These are phyloP conservation scores for Colletotrichum sp. DNA, from an alignment of 2,329 filamentous ascomycete genomes.

Conservation along the genomic window DNA sequence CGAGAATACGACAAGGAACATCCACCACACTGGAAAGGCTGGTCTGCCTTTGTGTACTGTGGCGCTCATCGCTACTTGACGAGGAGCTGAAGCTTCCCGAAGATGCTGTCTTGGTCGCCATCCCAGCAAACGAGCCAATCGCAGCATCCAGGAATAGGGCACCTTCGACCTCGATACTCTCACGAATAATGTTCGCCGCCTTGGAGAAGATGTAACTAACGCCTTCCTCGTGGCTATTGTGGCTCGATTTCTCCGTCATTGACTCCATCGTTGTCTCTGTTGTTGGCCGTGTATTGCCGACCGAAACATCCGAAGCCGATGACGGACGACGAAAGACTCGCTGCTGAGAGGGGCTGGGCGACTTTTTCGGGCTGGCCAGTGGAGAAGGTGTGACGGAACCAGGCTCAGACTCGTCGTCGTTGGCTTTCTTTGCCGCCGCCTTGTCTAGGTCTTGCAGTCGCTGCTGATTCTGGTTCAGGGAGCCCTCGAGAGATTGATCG, in stretches of 20 bases:
- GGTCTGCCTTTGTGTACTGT: not conserved
- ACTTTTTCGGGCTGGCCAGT: not conserved
- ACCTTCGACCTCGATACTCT: constrained; percentile 39
- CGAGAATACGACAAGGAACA: constrained; percentile 36
- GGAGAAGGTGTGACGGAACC: not conserved
- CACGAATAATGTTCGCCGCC: constrained; percentile 46
- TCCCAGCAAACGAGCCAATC: constrained; percentile 29
- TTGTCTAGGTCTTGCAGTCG: not conserved
- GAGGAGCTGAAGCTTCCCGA: constrained; percentile 1
- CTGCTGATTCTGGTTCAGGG: constrained; percentile 22
- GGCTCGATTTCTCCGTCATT: not conserved
- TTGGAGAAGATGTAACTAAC: constrained; percentile 41
- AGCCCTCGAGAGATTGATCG: constrained; percentile 13
- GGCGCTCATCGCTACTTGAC: constrained; percentile 24
- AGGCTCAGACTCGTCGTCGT: not conserved
- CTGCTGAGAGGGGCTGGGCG: not conserved
- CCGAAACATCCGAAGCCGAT: not conserved
- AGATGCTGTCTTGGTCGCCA: constrained; percentile 16
- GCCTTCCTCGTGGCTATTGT: not conserved
- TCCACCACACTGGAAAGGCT: not conserved
- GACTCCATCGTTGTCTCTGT: constrained; percentile 23
- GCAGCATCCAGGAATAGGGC: constrained; percentile 19
- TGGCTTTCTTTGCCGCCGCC: constrained; percentile 31
- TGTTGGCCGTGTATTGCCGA: constrained; percentile 24
- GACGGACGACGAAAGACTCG: not conserved